Evolutionary conservation across 2,329 filamentous ascomycete species (phyloP).

Genomic region (Paraconiothyrium brasiliense): DNA sequence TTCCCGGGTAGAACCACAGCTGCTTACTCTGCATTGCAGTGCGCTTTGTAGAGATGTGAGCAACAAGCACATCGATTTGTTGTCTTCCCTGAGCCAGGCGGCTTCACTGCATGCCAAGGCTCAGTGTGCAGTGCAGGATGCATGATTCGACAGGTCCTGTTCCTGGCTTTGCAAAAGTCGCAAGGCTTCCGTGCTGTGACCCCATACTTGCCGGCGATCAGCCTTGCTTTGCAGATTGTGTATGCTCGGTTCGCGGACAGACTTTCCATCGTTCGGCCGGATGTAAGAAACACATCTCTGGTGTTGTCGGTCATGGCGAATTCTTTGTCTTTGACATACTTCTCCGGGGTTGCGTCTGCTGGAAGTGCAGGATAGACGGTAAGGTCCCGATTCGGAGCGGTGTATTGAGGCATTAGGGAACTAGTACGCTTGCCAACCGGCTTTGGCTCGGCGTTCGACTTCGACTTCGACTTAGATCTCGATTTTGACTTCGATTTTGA

Average conservation of each 20-base stretch:
- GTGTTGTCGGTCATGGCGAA: neutral
- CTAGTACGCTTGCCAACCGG: neutral
- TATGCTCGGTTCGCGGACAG: neutral
- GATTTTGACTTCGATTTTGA: neutral
- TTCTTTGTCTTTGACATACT: neutral
- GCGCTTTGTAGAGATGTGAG: neutral
- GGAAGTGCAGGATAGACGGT: neutral
- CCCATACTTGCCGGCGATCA: neutral
- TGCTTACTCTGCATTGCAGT: neutral
- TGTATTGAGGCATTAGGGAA: neutral
- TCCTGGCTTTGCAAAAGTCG: neutral
- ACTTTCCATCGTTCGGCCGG: neutral
- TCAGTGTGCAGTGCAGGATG: neutral
- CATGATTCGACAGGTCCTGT: neutral
- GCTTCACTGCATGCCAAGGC: neutral
- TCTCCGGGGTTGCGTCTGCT: slow-evolving; percentile 1
- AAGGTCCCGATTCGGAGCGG: neutral
- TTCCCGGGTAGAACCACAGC: neutral
- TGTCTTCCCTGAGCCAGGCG: too few relatives aligned
- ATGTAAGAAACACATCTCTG: neutral
- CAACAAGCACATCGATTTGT: neutral
- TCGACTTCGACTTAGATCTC: neutral
- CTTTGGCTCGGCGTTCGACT: neutral
- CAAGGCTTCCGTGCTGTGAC: slow-evolving; percentile 2
- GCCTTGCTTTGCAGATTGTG: neutral